Conservation (phyloP, 192 early-diverging fungal genomes). For the Mortierella alpina region DNA sequence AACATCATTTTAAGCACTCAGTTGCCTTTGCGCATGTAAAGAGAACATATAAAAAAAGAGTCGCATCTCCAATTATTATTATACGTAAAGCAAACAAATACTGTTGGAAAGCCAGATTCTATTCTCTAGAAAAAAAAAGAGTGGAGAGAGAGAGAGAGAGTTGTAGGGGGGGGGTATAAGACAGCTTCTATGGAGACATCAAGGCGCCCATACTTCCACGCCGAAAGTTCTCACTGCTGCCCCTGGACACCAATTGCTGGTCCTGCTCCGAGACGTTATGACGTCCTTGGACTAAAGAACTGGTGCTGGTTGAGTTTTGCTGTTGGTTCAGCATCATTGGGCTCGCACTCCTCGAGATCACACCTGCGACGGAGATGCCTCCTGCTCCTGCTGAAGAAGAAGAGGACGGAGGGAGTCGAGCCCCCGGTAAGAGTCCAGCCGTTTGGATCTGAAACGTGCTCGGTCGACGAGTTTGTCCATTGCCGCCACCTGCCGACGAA, state of each 20-base stretch:
- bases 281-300: conserved; percentile 33
- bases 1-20: no score
- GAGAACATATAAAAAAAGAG: no score
- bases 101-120: neutral
- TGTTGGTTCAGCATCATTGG: conserved; percentile 41
- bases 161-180: neutral
- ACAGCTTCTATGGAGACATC: conserved; percentile 24
- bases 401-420: neutral
- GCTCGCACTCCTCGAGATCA: conserved; percentile 26
- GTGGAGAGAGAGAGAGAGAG: neutral
- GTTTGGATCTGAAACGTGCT: conserved; percentile 5
- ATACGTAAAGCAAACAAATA: neutral
- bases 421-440: neutral
- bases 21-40: no score
- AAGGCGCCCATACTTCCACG: conserved; percentile 31
- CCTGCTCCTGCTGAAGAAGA: neutral
- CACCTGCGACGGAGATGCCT: neutral
- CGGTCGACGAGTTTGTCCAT: conserved; percentile 2
- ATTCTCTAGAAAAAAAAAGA: neutral
- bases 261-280: conserved; percentile 49
- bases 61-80: no score
- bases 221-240: conserved; percentile 40
- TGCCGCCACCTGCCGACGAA: conserved; percentile 9
- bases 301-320: conserved; percentile 37
- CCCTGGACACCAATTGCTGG: conserved; percentile 44